A percentile compares a stretch with the other conserved stretches of the same genome.
Conservation (phyloP, 805 yeast genomes). For the Ascoidea asiatica region DNA sequence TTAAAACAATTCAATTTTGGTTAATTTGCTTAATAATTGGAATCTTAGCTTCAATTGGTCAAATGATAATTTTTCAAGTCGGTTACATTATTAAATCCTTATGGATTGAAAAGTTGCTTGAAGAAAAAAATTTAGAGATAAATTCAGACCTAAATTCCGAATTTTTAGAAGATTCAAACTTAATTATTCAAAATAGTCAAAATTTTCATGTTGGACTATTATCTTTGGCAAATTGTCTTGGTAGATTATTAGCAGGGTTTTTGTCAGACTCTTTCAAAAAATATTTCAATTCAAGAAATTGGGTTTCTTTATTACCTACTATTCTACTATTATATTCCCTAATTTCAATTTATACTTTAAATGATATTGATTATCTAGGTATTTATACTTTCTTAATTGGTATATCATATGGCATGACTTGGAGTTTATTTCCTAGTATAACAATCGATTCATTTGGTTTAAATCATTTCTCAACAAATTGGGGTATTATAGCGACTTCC, state of each 20-base stretch:
- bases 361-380: conserved; percentile 27
- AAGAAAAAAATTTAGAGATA: conserved; percentile 3
- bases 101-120: conserved; percentile 14
- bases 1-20: conserved; percentile 29
- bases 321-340: conserved; percentile 36
- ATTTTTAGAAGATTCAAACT: neutral
- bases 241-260: conserved; percentile 53
- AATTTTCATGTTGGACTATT: conserved; percentile 62
- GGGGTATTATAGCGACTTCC: neutral
- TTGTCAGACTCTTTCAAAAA: conserved; percentile 29
- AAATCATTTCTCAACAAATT: neutral
- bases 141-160: conserved; percentile 4
- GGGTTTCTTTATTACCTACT: conserved; percentile 42
- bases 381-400: conserved; percentile 46
- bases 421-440: conserved; percentile 25
- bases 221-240: conserved; percentile 53
- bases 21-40: conserved; percentile 36
- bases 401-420: conserved; percentile 57
- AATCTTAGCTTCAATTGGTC: conserved; percentile 51
- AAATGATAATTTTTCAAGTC: conserved; percentile 60
- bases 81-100: conserved; percentile 56
- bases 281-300: conserved; percentile 37
- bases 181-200: conserved; percentile 37
- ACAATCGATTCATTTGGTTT: neutral
- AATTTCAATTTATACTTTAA: conserved; percentile 25